Percentiles rank a stretch among this genome's conserved stretches.
Conservation (phyloP, 805 yeast species). For the Candida boidinii region DNA sequence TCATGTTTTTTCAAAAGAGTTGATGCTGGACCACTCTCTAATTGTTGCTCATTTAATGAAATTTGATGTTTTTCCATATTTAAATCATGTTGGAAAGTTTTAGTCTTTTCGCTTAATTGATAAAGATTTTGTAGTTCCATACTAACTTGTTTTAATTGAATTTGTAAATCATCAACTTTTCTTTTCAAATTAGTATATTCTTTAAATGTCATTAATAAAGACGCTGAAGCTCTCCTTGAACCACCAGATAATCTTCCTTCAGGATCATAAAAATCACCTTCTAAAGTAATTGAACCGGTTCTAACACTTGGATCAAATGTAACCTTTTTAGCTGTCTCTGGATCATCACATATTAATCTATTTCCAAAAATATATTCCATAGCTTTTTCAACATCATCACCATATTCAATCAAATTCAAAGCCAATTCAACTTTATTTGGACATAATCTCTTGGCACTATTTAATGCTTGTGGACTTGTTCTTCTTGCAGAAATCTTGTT, state of each 20-base stretch:
- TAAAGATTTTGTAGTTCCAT: constrained; percentile 33
- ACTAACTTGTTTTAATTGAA: constrained; percentile 31
- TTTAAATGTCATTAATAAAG: constrained; percentile 59
- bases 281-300: constrained; percentile 76
- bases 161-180: constrained; percentile 31
- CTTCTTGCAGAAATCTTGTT: constrained; percentile 68
- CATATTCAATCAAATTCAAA: constrained; percentile 67
- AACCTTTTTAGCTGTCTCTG: constrained; percentile 81
- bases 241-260: constrained; percentile 96
- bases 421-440: constrained; percentile 91
- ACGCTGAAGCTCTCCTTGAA: constrained; percentile 53
- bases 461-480: constrained; percentile 42
- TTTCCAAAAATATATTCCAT: constrained; percentile 90
- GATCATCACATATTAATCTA: constrained; percentile 81
- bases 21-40: constrained; percentile 49
- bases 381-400: constrained; percentile 62
- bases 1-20: constrained; percentile 43
- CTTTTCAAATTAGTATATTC: constrained; percentile 37
- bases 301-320: constrained; percentile 79
- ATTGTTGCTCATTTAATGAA: constrained; percentile 42
- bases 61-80: constrained; percentile 53
- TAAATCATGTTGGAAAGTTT: constrained; percentile 47
- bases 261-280: constrained; percentile 94
- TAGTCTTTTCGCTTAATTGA: constrained; percentile 38
- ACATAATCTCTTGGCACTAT: constrained; percentile 64